Evolutionary conservation across 371 early-diverging fungal species (phyloP), one percentile per base, ranked within the genome.

Genomic region (Circinella umbellata): DNA sequence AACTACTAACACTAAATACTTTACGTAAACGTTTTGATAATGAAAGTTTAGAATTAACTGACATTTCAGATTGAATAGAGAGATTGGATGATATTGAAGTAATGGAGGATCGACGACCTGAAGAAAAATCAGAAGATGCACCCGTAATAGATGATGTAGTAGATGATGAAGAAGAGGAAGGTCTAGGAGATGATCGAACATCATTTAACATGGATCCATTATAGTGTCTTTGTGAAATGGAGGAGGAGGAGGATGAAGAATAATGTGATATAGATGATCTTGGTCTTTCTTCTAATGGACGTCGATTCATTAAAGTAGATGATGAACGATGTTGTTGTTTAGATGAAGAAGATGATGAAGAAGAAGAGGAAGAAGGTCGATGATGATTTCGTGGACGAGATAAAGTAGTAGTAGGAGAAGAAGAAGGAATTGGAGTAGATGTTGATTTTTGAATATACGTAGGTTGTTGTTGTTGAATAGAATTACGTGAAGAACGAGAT

Each of bases 1-100:
- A 78, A 60, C 34, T 73, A 77, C 69, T 75, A 75, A 82, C 79
- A 47, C 81, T 83, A 48, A 83, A 83, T 3, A 83, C 83, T 39
- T 78, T 75, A 4, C 81, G 78, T 9, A 83, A 71, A 36, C 75
- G 72, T 67, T 80, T 79, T 7, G 80, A 74, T 10, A 83, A 48
- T 1, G 83, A 80, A 48, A 73, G 59, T 54, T 82, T 82, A 39
- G 76, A 71, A n/a, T 61, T 74, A 17, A 69, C 62, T 4, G 71
- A 68, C 63, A 70, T 68, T 18, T 68, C 70, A 14, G 73, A 72
- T 1, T 61, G 70, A 10, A 73, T 66, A 9, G 77, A 77, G 18
- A 60, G 42, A 10, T 55, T 55, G 1, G 82, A 81, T 37, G 66
- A 70, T 14, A 77, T 67, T 1, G 83, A 83, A 15, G 69, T 69